phyloP scores from a whole-genome alignment of 305 asterid genomes.

The Fraxinus velutina region DNA sequence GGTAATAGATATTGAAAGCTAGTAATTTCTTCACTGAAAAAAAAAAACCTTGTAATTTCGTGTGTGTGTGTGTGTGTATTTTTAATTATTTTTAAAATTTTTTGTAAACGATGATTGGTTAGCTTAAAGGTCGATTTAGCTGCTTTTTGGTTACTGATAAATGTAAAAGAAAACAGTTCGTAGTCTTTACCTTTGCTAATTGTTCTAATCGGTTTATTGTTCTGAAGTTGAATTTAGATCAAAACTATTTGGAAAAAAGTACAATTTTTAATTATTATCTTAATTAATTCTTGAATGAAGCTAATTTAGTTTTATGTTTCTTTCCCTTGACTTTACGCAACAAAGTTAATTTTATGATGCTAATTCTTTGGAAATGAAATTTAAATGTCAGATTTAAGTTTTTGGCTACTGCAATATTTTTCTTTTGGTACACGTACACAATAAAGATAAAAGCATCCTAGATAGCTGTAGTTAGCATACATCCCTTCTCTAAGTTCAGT shows the following conservation, averaged over 20 bases:
- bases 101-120: background rate
- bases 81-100: background rate
- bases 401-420: background rate
- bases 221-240: background rate
- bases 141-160: background rate
- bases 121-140: background rate
- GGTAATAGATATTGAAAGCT: slow-evolving; percentile 4
- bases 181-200: background rate
- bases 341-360: background rate
- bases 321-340: background rate
- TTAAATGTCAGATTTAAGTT: background rate
- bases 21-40: slow-evolving; percentile 2
- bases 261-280: background rate
- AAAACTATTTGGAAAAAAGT: background rate
- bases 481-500: background rate
- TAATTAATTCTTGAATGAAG: background rate
- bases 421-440: background rate
- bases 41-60: background rate
- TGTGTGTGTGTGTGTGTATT: no score
- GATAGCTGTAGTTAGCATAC: background rate
- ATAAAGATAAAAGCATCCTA: background rate
- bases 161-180: background rate
- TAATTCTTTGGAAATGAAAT: background rate
- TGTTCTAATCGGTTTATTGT: background rate
- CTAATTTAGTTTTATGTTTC: background rate